Percentiles rank a stretch among this genome's conserved stretches.
These are phyloP conservation scores for Penicillium coffeae DNA, from an alignment of 495 filamentous ascomycete genomes.

Conservation along the genomic window DNA sequence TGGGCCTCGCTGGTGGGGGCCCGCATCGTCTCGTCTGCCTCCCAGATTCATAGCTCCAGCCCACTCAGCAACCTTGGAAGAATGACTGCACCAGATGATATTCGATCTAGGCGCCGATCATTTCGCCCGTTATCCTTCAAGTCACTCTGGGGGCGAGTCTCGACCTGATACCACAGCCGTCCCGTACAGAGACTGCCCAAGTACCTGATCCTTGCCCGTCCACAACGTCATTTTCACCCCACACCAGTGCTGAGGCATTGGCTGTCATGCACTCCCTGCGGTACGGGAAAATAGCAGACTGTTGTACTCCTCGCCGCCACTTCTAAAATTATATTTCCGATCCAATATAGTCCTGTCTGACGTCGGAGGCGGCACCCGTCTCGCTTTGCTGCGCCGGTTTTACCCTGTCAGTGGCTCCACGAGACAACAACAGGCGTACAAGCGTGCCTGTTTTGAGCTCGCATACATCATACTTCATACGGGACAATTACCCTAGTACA, in stretches of 20 bases:
- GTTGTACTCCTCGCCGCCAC: slow-evolving; percentile 2
- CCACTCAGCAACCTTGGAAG: background rate
- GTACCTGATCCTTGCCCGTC: slow-evolving; percentile 3
- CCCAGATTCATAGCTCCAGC: background rate
- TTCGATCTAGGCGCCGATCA: slow-evolving; percentile 1
- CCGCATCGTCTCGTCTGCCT: background rate
- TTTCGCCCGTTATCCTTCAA: slow-evolving; percentile 2
- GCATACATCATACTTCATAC: slow-evolving; percentile 23
- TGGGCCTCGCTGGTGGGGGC: background rate
- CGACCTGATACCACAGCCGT: background rate
- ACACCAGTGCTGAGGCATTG: background rate
- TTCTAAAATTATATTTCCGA: background rate
- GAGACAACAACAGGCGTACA: slow-evolving; percentile 21
- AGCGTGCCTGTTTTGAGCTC: background rate
- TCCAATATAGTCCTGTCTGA: slow-evolving; percentile 14
- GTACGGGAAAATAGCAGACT: background rate
- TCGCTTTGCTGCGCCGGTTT: slow-evolving; percentile 8
- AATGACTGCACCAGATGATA: background rate
- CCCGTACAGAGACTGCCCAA: slow-evolving; percentile 15
- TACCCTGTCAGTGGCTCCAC: slow-evolving; percentile 7
- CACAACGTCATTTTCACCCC: slow-evolving; percentile 17
- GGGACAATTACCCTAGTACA: slow-evolving; percentile 9
- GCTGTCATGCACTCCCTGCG: too few species aligned
- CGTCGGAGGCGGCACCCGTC: slow-evolving; percentile 25
- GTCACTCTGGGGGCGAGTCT: background rate